Evolutionary conservation across 129 eudicot genomes (phyloP), one percentile per base, ranked within the genome.

Genomic region (Kitagawia praeruptora): DNA sequence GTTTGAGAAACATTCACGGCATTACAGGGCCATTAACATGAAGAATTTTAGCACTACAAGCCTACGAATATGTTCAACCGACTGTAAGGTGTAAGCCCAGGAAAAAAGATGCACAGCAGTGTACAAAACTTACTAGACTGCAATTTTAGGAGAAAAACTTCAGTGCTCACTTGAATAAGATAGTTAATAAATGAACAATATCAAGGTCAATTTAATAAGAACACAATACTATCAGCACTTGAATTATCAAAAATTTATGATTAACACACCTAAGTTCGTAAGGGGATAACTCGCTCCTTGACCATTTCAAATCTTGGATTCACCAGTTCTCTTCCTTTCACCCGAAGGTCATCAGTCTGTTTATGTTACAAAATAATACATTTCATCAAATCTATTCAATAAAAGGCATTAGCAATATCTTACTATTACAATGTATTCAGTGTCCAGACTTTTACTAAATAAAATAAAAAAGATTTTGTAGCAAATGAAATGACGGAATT

Each of bases 221-320:
- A n/a, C n/a, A n/a, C n/a, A n/a, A n/a, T n/a, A n/a, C n/a, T n/a
- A n/a, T n/a, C n/a, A n/a, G n/a, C n/a, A n/a, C n/a, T n/a, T n/a
- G n/a, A n/a, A n/a, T n/a, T n/a, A n/a, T n/a, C n/a, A n/a, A n/a
- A 34, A 4, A 8, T 73, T 46, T 72, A 25, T 25, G 78, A 75
- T 73, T 75, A 10, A 25, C 91, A 76, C 87, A 91, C 98, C 97
- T 97, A 89, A 76, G 80, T 85, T 82, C 90, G 85, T 51, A 93
- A 66, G 58, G 97, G 98, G 38, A 49, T 78, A 51, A 91, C 64
- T 77, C 76, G 89, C 82, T 91, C 93, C 81, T 80, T 89, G 27
- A 91, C 63, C 7, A 54, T 81, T 77, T 89, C 96, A 27, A 91
- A 78, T 69, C 83, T 89, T 42, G 98, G 98, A 72, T 87, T 90